Conservation (phyloP, 164 flowering plant genomes). For the Brasenia schreberi region DNA sequence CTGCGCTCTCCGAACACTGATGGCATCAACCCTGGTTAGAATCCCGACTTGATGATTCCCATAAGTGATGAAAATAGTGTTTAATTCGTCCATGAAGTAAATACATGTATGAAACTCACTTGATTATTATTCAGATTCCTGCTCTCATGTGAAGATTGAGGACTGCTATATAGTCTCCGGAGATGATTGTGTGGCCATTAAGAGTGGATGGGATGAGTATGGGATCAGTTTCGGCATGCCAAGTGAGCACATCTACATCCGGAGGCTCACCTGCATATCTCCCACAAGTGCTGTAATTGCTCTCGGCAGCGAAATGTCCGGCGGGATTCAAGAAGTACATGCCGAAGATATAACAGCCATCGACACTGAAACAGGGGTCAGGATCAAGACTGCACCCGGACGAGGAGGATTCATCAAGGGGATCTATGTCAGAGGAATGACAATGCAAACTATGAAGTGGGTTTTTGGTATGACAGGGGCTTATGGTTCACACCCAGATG, state of each 20-base stretch:
- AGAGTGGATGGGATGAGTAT: slow-evolving; percentile 33
- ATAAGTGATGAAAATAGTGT: too few species aligned
- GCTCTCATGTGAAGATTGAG: slow-evolving; percentile 44
- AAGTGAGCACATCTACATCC: slow-evolving; percentile 37
- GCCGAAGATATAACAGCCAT: slow-evolving; percentile 47
- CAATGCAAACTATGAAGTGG: slow-evolving; percentile 57
- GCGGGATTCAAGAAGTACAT: slow-evolving; percentile 59
- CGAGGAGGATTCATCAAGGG: slow-evolving; percentile 63
- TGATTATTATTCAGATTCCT: slow-evolving; percentile 35
- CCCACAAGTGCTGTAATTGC: slow-evolving; percentile 69
- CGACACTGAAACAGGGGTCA: slow-evolving; percentile 43
- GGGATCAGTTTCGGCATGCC: slow-evolving; percentile 45
- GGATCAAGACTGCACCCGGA: slow-evolving; percentile 59
- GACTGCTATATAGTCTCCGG: slow-evolving; percentile 69
- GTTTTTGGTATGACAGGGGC: slow-evolving; percentile 68
- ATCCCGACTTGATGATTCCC: not conserved
- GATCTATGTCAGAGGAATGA: slow-evolving; percentile 34
- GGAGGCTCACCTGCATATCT: slow-evolving; percentile 65
- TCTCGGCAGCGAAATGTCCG: slow-evolving; percentile 87
- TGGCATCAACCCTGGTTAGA: slow-evolving; percentile 65
- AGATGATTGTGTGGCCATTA: slow-evolving; percentile 73
- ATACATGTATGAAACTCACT: too few species aligned
- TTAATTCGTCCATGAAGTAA: not conserved
- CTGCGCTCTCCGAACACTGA: slow-evolving; percentile 64
- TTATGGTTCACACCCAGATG: slow-evolving; percentile 48